A percentile compares a stretch with the other conserved stretches of the same genome.
phyloP scores from a whole-genome alignment of 441 rosid genomes.

The Theobroma grandiflorum region DNA sequence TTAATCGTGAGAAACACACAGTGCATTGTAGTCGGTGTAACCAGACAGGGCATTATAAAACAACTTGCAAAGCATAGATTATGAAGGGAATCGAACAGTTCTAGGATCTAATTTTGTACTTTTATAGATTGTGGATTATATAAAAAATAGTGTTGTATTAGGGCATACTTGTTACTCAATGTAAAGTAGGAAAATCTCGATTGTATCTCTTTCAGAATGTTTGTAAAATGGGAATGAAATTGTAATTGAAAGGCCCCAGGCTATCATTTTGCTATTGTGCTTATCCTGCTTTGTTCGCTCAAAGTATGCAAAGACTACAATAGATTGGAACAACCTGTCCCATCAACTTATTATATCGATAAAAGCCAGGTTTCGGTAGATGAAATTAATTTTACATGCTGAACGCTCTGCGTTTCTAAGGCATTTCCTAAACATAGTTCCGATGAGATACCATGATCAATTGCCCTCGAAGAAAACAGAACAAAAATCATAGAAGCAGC shows the following conservation, averaged over 20 bases:
- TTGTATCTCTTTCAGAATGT: conserved; percentile 16
- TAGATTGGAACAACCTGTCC: neutral
- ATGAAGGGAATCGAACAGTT: conserved; percentile 51
- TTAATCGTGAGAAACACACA: conserved; percentile 55
- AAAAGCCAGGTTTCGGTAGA: neutral
- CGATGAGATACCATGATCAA: neutral
- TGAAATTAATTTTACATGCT: neutral
- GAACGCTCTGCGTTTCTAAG: neutral
- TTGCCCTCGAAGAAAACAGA: neutral
- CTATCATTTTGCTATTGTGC: neutral
- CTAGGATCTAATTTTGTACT: conserved; percentile 31
- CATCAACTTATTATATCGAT: neutral
- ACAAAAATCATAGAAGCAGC: conserved; percentile 5
- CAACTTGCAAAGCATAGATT: conserved; percentile 62
- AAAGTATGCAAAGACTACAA: neutral
- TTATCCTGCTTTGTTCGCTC: neutral
- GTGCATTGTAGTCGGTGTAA: conserved; percentile 66
- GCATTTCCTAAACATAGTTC: conserved; percentile 3
- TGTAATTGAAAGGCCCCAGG: neutral
- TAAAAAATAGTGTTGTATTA: conserved; percentile 14
- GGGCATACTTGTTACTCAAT: conserved; percentile 8
- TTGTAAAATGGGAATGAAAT: conserved; percentile 1
- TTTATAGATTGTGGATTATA: conserved; percentile 26
- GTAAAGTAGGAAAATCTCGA: conserved; percentile 31
- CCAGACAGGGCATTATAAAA: conserved; percentile 68